phyloP scores from a whole-genome alignment of 257 asterid species.

The Plantago ovata region DNA sequence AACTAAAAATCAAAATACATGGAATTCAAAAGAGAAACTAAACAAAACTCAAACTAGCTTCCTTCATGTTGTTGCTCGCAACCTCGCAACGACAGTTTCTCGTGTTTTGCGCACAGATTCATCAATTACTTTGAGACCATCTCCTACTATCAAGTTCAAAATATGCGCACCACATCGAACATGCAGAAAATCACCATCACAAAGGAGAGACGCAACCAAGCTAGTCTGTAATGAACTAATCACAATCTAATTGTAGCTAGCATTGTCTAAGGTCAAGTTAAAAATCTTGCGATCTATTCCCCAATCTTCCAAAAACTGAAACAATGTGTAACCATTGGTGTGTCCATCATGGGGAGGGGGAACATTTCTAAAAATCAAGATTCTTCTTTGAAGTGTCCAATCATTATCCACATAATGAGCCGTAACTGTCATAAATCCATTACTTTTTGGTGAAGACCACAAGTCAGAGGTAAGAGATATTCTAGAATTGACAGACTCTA shows the following conservation, averaged over 20 bases:
- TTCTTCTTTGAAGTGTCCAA: background rate
- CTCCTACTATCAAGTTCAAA: background rate
- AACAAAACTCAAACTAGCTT: background rate
- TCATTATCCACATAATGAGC: constrained; percentile 7
- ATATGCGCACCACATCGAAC: background rate
- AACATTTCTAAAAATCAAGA: background rate
- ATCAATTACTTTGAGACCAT: background rate
- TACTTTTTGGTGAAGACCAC: background rate
- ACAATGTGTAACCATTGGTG: background rate
- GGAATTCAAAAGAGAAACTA: background rate
- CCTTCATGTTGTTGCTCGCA: background rate
- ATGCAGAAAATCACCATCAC: background rate
- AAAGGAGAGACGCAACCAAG: background rate
- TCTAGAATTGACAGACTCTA: background rate
- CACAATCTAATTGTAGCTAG: background rate
- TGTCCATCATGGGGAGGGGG: background rate
- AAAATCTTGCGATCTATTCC: background rate
- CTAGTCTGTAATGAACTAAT: background rate
- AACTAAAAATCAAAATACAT: too few species aligned
- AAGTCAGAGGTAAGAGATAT: background rate
- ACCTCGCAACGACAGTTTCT: background rate
- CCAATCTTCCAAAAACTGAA: background rate
- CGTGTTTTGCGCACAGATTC: background rate
- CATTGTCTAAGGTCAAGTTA: background rate
- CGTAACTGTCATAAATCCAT: background rate